A percentile compares a stretch with the other conserved stretches of the same genome.
phyloP scores from a whole-genome alignment of 2,329 filamentous ascomycete genomes.

The Aspergillus costaricaensis region DNA sequence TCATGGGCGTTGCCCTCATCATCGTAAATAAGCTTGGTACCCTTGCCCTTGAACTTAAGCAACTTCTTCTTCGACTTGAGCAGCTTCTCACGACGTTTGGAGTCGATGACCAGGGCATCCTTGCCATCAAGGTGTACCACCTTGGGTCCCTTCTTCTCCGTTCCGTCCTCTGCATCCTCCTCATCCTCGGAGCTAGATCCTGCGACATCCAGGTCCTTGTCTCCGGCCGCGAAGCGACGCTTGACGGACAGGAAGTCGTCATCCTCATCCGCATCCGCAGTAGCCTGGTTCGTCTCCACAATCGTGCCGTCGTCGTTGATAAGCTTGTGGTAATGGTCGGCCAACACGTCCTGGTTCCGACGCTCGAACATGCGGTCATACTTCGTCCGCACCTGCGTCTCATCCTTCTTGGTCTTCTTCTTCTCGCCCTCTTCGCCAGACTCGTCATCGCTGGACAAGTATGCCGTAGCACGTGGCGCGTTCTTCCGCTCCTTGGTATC shows the following conservation, averaged over 20 bases:
- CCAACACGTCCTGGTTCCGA: constrained; percentile 91
- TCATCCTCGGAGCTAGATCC: constrained; percentile 38
- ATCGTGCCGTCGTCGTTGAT: constrained; percentile 62
- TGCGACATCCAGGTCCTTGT: constrained; percentile 52
- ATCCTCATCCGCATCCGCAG: constrained; percentile 65
- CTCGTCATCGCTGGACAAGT: constrained; percentile 61
- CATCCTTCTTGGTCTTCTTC: constrained; percentile 60
- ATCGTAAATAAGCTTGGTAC: constrained; percentile 85
- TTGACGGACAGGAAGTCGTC: constrained; percentile 88
- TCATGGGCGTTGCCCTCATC: constrained; percentile 85
- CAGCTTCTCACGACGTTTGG: constrained; percentile 93
- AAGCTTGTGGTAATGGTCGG: constrained; percentile 89
- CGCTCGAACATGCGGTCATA: constrained; percentile 98
- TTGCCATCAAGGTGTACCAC: constrained; percentile 58
- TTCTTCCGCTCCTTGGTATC: constrained; percentile 88
- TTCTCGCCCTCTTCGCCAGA: constrained; percentile 49
- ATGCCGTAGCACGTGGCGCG: constrained; percentile 67
- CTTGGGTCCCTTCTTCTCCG: constrained; percentile 44
- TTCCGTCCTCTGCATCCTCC: constrained; percentile 22
- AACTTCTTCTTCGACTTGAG: constrained; percentile 93
- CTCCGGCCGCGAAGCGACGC: constrained; percentile 74
- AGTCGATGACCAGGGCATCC: constrained; percentile 81
- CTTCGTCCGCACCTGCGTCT: constrained; percentile 74
- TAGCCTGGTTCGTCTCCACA: constrained; percentile 39
- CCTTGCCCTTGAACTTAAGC: constrained; percentile 83